Percentiles rank a stretch among this genome's conserved stretches.
phyloP scores from a whole-genome alignment of 106 monocot species.

The Apostasia ramifera region DNA sequence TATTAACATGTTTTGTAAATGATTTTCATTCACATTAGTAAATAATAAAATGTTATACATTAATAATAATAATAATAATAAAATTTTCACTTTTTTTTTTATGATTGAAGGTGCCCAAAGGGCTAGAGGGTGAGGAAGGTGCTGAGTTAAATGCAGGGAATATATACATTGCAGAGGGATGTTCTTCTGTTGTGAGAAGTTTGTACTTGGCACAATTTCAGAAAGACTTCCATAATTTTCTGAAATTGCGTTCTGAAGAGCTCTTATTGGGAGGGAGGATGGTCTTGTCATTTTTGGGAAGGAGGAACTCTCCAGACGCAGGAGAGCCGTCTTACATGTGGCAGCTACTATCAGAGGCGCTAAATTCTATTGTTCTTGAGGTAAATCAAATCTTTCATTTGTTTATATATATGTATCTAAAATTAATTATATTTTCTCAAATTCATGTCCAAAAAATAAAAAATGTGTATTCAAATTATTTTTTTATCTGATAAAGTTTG shows the following conservation, averaged over 20 bases:
- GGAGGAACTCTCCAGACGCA: background rate
- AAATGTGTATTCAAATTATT: too few species aligned
- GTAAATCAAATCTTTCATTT: background rate
- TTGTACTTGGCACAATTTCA: constrained; percentile 12
- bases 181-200: background rate
- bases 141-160: constrained; percentile 7
- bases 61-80: background rate
- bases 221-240: constrained; percentile 4
- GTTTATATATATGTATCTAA: background rate
- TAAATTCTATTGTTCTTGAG: constrained; percentile 7
- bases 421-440: too few species aligned
- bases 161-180: constrained; percentile 4
- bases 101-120: constrained; percentile 3
- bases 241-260: constrained; percentile 10
- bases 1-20: too few species aligned
- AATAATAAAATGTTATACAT: background rate
- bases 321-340: background rate
- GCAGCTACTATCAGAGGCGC: constrained; percentile 1
- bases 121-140: background rate
- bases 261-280: constrained; percentile 9
- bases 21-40: background rate
- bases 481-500: too few species aligned
- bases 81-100: background rate
- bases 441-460: too few species aligned
- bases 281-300: constrained; percentile 10